These are phyloP conservation scores for Thalassia testudinum DNA, from an alignment of 116 monocot genomes.

Conservation along the genomic window DNA sequence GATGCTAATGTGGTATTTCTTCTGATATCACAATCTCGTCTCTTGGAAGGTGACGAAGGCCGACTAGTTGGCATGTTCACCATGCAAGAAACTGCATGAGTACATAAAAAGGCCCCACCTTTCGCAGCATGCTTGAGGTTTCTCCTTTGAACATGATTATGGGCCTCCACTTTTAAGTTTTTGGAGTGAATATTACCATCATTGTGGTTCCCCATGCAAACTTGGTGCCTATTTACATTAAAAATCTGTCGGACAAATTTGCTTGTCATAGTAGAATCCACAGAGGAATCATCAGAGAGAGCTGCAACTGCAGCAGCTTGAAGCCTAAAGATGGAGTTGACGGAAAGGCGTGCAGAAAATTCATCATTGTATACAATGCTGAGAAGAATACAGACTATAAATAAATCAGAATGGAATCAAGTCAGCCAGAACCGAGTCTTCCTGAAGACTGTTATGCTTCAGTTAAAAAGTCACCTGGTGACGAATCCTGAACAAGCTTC, in stretches of 20 bases:
- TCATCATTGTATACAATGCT: conserved; percentile 95
- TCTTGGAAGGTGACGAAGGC: conserved; percentile 8
- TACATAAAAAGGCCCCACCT: conserved; percentile 42
- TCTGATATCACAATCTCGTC: conserved; percentile 1
- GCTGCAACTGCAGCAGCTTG: conserved; percentile 69
- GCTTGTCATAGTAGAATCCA: conserved; percentile 51
- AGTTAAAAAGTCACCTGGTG: conserved; percentile 32
- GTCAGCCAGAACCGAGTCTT: too few species aligned
- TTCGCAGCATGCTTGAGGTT: conserved; percentile 23
- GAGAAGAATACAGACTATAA: conserved; percentile 6
- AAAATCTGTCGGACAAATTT: conserved; percentile 56
- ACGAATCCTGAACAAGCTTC: conserved; percentile 92
- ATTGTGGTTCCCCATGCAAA: conserved; percentile 14
- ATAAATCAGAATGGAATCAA: conserved; percentile 2
- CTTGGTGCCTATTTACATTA: conserved; percentile 16
- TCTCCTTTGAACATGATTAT: conserved; percentile 18
- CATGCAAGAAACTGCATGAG: conserved; percentile 32
- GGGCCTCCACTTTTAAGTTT: conserved; percentile 7
- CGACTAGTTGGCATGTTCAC: conserved; percentile 16
- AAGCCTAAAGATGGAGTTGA: conserved; percentile 77
- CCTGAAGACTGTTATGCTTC: too few species aligned
- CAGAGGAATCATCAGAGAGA: conserved; percentile 64
- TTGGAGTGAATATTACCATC: not conserved
- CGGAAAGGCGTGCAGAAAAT: conserved; percentile 86
- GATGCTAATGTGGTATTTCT: not conserved